phyloP scores from a whole-genome alignment of 768 basidiomycete genomes.

The Cyclocybe aegerita region DNA sequence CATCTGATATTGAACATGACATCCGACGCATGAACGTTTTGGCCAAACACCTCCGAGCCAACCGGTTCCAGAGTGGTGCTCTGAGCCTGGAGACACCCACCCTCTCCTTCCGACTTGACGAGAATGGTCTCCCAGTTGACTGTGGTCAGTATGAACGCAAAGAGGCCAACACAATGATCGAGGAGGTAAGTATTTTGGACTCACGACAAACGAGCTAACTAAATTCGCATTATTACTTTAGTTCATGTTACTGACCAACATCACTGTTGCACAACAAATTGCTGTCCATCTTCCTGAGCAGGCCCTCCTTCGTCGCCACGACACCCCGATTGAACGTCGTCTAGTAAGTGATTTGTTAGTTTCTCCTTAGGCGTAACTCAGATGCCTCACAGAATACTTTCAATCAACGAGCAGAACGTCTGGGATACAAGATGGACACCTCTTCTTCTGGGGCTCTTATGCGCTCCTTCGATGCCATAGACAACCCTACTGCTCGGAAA shows the following conservation, averaged over 20 bases:
- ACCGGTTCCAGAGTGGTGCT: slow-evolving; percentile 80
- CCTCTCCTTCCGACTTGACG: slow-evolving; percentile 79
- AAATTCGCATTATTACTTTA: slow-evolving; percentile 26
- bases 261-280: slow-evolving; percentile 87
- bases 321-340: slow-evolving; percentile 88
- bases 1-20: slow-evolving; percentile 69
- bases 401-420: slow-evolving; percentile 73
- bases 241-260: slow-evolving; percentile 96
- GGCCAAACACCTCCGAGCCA: slow-evolving; percentile 68
- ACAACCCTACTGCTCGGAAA: slow-evolving; percentile 69
- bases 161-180: slow-evolving; percentile 80
- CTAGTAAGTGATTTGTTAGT: slow-evolving; percentile 49
- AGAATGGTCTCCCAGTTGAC: slow-evolving; percentile 75
- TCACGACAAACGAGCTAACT: neutral
- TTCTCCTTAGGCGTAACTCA: slow-evolving; percentile 8
- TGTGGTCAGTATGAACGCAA: slow-evolving; percentile 62
- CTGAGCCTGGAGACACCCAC: slow-evolving; percentile 68
- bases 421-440: slow-evolving; percentile 81
- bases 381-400: slow-evolving; percentile 61
- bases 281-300: slow-evolving; percentile 96
- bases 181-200: slow-evolving; percentile 63
- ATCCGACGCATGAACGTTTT: slow-evolving; percentile 67
- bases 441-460: slow-evolving; percentile 80
- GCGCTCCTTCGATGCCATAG: slow-evolving; percentile 75
- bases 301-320: slow-evolving; percentile 93